phyloP scores from a whole-genome alignment of 257 asterid species.

The Scutellaria barbata region DNA sequence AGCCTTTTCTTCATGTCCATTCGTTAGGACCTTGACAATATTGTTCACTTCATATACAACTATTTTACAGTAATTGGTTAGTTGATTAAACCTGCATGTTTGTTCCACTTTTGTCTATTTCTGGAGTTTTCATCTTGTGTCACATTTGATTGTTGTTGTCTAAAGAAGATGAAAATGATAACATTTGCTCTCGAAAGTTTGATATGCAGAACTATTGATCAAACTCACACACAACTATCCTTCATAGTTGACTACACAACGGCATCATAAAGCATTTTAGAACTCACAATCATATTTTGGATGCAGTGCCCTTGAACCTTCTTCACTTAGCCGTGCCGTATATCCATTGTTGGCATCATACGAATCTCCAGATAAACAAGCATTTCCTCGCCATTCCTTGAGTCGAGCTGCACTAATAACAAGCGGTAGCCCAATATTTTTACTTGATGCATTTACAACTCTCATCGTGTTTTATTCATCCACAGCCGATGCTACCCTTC shows the following conservation, averaged over 20 bases:
- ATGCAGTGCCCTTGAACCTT: conserved; percentile 93
- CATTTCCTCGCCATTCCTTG: conserved; percentile 96
- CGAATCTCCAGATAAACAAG: conserved; percentile 85
- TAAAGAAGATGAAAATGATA: conserved; percentile 5
- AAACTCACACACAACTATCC: not conserved
- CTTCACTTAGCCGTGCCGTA: conserved; percentile 85
- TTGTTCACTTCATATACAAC: conserved; percentile 19
- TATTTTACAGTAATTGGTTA: conserved; percentile 1
- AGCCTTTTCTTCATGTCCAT: not conserved
- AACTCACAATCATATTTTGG: conserved; percentile 39
- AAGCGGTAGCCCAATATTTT: conserved; percentile 96
- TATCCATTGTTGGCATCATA: conserved; percentile 84
- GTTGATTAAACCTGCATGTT: not conserved
- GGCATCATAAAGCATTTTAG: conserved; percentile 5
- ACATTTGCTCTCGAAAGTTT: not conserved
- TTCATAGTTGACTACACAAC: conserved; percentile 1
- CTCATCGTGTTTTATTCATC: conserved; percentile 91
- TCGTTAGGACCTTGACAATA: not conserved
- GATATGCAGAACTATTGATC: not conserved
- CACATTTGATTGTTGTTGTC: conserved; percentile 4
- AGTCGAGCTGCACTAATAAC: conserved; percentile 97
- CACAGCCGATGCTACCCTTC: conserved; percentile 82
- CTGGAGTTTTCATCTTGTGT: not conserved
- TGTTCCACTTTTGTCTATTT: not conserved
- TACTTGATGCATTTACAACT: conserved; percentile 89